phyloP scores from a whole-genome alignment of 2,329 filamentous ascomycete genomes.

The Teratosphaeria nubilosa region DNA sequence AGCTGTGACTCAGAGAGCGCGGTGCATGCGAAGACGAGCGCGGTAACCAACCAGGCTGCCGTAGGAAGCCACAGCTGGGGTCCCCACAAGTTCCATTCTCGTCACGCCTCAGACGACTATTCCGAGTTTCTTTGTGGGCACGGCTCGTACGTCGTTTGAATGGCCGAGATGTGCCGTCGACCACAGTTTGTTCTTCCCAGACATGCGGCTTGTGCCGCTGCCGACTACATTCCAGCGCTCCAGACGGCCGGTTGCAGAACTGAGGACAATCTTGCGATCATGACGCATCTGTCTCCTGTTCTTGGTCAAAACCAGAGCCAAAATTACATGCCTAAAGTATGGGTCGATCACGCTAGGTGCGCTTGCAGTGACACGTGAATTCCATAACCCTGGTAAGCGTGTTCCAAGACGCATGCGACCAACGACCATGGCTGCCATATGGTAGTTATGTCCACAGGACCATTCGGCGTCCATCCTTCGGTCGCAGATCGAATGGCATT shows the following conservation, averaged over 20 bases:
- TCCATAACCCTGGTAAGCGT: not conserved
- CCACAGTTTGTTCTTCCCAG: not conserved
- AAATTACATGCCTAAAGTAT: not conserved
- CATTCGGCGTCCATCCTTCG: not conserved
- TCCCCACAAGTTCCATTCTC: not conserved
- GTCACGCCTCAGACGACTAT: not conserved
- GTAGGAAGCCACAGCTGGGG: not conserved
- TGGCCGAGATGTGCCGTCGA: not conserved
- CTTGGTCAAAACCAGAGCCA: not conserved
- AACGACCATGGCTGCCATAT: not conserved
- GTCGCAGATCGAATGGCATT: not conserved
- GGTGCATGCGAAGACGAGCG: not conserved
- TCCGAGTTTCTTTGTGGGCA: not conserved
- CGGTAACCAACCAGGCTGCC: not conserved
- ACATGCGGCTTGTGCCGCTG: not conserved
- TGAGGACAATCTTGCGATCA: not conserved
- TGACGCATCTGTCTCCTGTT: not conserved
- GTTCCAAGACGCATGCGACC: not conserved
- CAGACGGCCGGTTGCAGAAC: conserved; percentile 1
- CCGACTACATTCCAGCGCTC: conserved; percentile 7
- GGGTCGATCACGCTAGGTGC: too few species aligned
- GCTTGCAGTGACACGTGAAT: not conserved
- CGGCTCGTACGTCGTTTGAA: not conserved
- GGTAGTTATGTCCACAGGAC: not conserved
- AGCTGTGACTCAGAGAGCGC: not conserved